Conservation (phyloP, 139 green algal genomes). For the Chlamydomonas urium region DNA sequence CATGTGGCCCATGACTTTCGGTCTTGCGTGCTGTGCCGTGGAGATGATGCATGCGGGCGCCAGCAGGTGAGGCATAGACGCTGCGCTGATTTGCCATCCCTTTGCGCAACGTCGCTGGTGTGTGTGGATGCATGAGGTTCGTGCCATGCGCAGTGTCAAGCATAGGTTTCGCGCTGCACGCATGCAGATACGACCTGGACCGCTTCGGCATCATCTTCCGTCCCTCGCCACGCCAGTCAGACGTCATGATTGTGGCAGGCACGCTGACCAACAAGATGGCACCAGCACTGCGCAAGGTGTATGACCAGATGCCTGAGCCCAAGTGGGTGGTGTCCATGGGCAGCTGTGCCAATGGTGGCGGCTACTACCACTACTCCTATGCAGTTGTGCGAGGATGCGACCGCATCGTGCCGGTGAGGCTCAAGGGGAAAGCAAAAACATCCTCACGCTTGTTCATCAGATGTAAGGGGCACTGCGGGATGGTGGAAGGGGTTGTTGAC, state of each 20-base stretch:
- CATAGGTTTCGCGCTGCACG: too few species aligned
- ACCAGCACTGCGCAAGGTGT: constrained; percentile 92
- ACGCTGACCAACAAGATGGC: constrained; percentile 99
- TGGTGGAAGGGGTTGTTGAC: too few species aligned
- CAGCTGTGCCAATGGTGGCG: constrained; percentile 91
- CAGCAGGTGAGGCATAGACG: constrained; percentile 18
- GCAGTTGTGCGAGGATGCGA: constrained; percentile 92
- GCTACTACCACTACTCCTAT: constrained; percentile 99
- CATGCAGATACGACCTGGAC: constrained; percentile 54
- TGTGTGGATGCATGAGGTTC: too few species aligned
- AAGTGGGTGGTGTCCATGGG: constrained; percentile 97
- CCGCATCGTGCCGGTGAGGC: constrained; percentile 86
- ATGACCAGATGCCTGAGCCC: constrained; percentile 95
- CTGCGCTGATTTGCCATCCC: too few species aligned
- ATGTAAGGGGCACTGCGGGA: too few species aligned
- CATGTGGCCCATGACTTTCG: constrained; percentile 98
- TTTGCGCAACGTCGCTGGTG: too few species aligned
- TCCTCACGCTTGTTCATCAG: too few species aligned
- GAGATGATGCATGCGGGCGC: constrained; percentile 90
- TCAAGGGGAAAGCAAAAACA: too few species aligned
- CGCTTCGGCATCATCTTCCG: constrained; percentile 97
- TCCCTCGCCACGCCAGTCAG: constrained; percentile 83
- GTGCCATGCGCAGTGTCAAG: constrained; percentile 1
- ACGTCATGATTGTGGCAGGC: constrained; percentile 96
- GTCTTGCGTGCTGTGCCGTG: constrained; percentile 93